Base-by-base conservation (phyloP, 306 rosid genomes). In the Cicer cuneatum region DNA sequence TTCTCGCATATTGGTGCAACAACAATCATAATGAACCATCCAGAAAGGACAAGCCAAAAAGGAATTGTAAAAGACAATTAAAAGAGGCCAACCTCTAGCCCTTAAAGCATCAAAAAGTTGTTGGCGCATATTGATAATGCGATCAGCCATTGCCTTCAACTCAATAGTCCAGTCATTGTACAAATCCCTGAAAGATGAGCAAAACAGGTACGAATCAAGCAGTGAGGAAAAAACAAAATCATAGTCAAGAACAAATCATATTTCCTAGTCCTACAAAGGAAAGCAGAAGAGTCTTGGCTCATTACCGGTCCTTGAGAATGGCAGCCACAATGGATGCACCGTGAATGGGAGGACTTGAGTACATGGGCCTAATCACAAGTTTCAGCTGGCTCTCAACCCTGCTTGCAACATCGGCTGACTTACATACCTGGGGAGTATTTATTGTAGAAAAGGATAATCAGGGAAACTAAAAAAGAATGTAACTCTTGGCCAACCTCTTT, bases 71-170 rank as follows among this genome's bases (percentile, higher is more conserved):
- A 69, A 66, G 67, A 29, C 61, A 49, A 69, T 67, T 1, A 45
- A 15, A 19, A 66, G 62, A 84, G n/a, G 58, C 84, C 78, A 66
- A 95, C 99, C 97, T 86, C 88, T 85, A 47, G 97, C 76, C 3
- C 37, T 53, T 73, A 95, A 83, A 85, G 99, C 91, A 68, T 92
- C 96, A 47, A 92, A 92, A 61, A 95, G 99, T 83, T 92, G 84
- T 52, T 86, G 90, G 39, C 97, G 99, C 98, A 95, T 95, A 86
- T 75, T 86, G 78, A 95, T 95, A 68, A 95, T 95, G 2, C 98
- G 94, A 75, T 95, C 98, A 71, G 99, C 99, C 99, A 95, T 95
- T 75, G 80, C 97, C 89, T 92, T 95, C 90, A 95, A 85, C 86
- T 95, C 99, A 78, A 90, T 8, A 37, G 98, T 95, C 99, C 99